These are phyloP conservation scores for Aspergillus aculeatinus DNA, from an alignment of 2,329 filamentous ascomycete species.

Conservation along the genomic window DNA sequence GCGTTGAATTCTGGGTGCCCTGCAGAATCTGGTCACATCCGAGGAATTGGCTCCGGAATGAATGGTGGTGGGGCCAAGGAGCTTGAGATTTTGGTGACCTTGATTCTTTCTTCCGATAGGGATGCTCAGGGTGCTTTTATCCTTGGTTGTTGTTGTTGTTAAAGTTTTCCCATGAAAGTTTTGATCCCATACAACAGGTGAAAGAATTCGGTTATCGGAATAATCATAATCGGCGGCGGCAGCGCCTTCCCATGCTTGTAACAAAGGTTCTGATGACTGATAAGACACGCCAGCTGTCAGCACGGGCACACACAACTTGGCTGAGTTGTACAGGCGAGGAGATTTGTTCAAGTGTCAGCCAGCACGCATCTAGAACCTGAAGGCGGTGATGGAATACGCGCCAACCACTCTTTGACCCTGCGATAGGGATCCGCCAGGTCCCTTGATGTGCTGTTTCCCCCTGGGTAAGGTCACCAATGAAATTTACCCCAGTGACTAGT, in stretches of 20 bases:
- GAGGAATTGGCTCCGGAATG: not conserved
- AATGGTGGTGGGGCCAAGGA: not conserved
- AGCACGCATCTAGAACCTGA: not conserved
- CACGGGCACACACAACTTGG: not conserved
- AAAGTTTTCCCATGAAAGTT: not conserved
- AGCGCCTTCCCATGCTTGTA: not conserved
- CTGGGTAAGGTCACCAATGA: not conserved
- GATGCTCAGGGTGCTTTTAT: not conserved
- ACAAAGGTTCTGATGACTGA: not conserved
- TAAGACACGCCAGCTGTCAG: conserved; percentile 5
- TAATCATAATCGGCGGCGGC: too few relatives aligned
- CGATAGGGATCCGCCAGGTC: not conserved
- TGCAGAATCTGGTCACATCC: not conserved
- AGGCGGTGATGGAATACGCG: not conserved
- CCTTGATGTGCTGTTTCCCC: not conserved
- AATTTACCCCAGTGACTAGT: not conserved
- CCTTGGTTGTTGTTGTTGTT: not conserved
- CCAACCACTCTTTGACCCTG: not conserved
- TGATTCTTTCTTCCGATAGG: not conserved
- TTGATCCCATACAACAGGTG: not conserved
- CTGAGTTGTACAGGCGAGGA: conserved; percentile 5
- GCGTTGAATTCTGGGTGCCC: not conserved
- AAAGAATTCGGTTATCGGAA: not conserved
- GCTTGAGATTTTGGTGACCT: not conserved
- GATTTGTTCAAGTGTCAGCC: not conserved